Evolutionary conservation across 257 asterid genomes (phyloP).

Genomic region (Nicotiana undulata): DNA sequence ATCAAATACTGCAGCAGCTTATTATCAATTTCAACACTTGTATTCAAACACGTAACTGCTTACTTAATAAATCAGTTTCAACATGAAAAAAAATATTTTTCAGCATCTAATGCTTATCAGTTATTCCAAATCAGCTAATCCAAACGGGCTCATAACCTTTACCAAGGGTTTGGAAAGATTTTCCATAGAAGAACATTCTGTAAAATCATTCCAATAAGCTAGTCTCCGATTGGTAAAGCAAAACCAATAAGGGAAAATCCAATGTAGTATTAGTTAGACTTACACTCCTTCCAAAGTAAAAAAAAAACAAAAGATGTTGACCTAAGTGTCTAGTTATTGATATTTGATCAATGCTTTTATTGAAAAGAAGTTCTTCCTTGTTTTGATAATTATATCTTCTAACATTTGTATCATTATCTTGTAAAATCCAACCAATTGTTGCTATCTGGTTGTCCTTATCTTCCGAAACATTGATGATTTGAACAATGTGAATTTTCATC

Average conservation of each 20-base stretch:
- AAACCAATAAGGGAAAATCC: background rate
- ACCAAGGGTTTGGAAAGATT: no score
- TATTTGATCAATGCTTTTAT: background rate
- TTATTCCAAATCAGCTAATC: no score
- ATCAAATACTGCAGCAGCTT: no score
- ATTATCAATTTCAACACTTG: no score
- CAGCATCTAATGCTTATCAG: no score
- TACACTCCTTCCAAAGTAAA: background rate
- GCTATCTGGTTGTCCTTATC: background rate
- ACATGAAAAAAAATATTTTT: no score
- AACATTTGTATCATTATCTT: background rate
- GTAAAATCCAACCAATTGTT: background rate
- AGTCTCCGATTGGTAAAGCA: background rate
- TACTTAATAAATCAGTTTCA: no score
- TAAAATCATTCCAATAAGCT: background rate
- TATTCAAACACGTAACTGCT: no score
- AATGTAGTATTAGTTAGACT: no score
- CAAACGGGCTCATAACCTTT: no score
- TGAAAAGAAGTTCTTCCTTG: background rate
- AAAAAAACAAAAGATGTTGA: background rate
- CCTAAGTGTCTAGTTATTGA: background rate
- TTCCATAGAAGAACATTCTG: background rate
- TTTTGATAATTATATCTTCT: background rate
- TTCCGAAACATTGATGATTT: background rate
- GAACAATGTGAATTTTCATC: background rate